Evolutionary conservation across 331 rosid genomes (phyloP).

Genomic region (Stylosanthes scabra): DNA sequence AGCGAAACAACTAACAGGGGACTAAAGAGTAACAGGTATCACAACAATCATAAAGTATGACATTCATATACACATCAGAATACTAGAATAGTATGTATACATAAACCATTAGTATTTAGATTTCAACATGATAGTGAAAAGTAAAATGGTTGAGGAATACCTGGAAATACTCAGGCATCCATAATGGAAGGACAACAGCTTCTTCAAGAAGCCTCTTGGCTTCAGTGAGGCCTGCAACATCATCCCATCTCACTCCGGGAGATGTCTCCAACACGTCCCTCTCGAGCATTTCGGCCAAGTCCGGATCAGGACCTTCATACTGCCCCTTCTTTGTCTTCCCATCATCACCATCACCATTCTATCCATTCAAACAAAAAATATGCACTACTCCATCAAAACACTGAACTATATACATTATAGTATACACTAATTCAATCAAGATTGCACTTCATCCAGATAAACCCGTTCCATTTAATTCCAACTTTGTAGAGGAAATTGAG

Average conservation of each 20-base stretch:
- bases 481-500: background rate
- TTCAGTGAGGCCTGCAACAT: slow-evolving; percentile 90
- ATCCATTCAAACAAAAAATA: slow-evolving; percentile 24
- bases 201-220: slow-evolving; percentile 97
- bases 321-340: slow-evolving; percentile 77
- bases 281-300: slow-evolving; percentile 98
- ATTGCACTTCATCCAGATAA: background rate
- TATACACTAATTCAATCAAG: background rate
- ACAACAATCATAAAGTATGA: slow-evolving; percentile 8
- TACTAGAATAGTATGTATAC: background rate
- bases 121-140: background rate
- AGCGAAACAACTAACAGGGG: slow-evolving; percentile 7
- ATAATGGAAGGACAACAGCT: slow-evolving; percentile 98
- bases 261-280: slow-evolving; percentile 92
- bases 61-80: background rate
- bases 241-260: slow-evolving; percentile 99
- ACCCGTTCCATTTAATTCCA: slow-evolving; percentile 1
- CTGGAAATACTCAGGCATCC: slow-evolving; percentile 99
- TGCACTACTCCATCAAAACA: background rate
- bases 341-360: slow-evolving; percentile 91
- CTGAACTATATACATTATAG: background rate
- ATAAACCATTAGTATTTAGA: background rate
- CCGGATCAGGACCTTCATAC: slow-evolving; percentile 98
- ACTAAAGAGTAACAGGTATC: slow-evolving; percentile 19
- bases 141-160: slow-evolving; percentile 47